These are phyloP conservation scores for Musa itinerans DNA, from an alignment of 176 grass and related monocot genomes.

Conservation along the genomic window DNA sequence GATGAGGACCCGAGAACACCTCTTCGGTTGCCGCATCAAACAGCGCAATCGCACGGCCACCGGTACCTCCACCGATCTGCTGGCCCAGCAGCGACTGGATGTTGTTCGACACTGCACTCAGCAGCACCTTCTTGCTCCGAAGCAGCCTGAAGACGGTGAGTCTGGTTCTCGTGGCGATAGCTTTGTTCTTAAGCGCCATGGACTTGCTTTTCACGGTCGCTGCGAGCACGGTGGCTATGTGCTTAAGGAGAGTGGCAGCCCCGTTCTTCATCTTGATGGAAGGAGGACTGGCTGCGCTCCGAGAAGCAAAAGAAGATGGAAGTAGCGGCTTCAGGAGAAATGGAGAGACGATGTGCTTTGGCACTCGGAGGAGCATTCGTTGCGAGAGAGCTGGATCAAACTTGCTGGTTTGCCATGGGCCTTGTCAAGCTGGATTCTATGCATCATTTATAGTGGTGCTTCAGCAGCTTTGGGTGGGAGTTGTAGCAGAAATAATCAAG, in stretches of 20 bases:
- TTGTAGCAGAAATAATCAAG: not conserved
- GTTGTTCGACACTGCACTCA: slow-evolving; percentile 30
- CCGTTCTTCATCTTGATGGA: not conserved
- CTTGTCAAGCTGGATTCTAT: not conserved
- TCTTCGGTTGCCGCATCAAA: slow-evolving; percentile 3
- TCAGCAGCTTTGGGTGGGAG: not conserved
- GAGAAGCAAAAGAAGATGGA: not conserved
- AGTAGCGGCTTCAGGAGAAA: not conserved
- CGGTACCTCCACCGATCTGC: not conserved
- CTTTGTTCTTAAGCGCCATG: not conserved
- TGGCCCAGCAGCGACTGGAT: slow-evolving; percentile 22
- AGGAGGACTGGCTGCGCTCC: not conserved
- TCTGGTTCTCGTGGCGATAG: not conserved
- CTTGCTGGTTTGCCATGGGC: not conserved
- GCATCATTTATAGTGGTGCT: not conserved
- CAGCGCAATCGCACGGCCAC: slow-evolving; percentile 2
- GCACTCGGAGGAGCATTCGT: not conserved
- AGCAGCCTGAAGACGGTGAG: not conserved
- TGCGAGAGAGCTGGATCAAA: not conserved
- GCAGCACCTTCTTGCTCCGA: slow-evolving; percentile 28
- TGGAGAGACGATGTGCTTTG: not conserved
- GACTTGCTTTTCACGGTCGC: not conserved
- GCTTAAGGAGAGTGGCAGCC: not conserved
- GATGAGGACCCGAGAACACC: not conserved
- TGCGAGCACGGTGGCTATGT: not conserved